phyloP scores from a whole-genome alignment of 495 filamentous ascomycete species.

The Lindgomyces ingoldianus region DNA sequence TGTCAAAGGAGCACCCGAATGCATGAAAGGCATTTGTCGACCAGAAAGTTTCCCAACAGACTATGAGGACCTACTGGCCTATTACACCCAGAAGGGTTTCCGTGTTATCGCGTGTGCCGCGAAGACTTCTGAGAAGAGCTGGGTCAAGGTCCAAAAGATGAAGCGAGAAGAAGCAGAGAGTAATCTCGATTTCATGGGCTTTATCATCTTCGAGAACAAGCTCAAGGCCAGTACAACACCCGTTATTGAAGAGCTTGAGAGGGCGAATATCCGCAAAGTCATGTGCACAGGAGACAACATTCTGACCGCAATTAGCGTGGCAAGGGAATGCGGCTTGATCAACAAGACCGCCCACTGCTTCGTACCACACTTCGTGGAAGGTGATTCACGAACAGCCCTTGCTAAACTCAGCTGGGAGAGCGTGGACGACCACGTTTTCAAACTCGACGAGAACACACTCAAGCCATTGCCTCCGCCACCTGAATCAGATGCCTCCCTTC shows the following conservation, averaged over 20 bases:
- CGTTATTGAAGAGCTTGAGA: constrained; percentile 78
- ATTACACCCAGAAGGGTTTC: constrained; percentile 94
- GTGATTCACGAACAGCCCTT: constrained; percentile 64
- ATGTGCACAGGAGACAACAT: constrained; percentile 99
- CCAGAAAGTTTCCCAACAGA: constrained; percentile 80
- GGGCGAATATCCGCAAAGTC: constrained; percentile 82
- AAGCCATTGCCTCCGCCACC: constrained; percentile 71
- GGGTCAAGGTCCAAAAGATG: constrained; percentile 94
- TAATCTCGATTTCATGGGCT: constrained; percentile 82
- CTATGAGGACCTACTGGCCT: constrained; percentile 81
- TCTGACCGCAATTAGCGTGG: constrained; percentile 93
- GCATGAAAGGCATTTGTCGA: constrained; percentile 87
- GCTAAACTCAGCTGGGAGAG: constrained; percentile 84
- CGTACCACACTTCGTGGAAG: constrained; percentile 82
- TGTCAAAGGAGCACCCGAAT: constrained; percentile 96
- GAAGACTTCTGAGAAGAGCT: constrained; percentile 84
- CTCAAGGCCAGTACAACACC: constrained; percentile 78
- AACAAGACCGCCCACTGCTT: constrained; percentile 82
- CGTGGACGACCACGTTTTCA: constrained; percentile 76
- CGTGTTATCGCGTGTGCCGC: constrained; percentile 97
- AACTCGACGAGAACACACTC: constrained; percentile 74
- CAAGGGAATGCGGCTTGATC: constrained; percentile 86
- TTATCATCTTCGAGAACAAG: constrained; percentile 99
- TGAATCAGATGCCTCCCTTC: constrained; percentile 76
- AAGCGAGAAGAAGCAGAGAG: constrained; percentile 80